A percentile compares a stretch with the other conserved stretches of the same genome.
Conservation (phyloP, 768 basidiomycete species). For the Calocybe cyanea region DNA sequence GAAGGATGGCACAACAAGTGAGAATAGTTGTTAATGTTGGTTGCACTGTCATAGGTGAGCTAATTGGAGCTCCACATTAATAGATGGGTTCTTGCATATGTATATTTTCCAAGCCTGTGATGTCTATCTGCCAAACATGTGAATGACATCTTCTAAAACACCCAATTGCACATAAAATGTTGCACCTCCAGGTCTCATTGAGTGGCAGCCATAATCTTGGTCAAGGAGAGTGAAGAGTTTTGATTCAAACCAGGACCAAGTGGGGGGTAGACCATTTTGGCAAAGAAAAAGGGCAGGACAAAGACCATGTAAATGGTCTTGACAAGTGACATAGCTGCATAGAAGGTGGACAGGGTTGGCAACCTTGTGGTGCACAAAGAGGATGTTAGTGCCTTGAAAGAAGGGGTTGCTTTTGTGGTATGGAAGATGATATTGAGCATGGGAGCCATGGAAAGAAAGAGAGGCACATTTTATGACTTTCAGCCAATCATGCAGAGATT, state of each 20-base stretch:
- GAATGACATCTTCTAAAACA: constrained; percentile 5
- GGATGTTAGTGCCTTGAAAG: constrained; percentile 20
- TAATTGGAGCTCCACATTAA: constrained; percentile 12
- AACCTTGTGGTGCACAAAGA: constrained; percentile 15
- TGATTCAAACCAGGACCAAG: constrained; percentile 19
- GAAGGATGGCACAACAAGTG: no score
- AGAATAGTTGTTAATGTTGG: no score
- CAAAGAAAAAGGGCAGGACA: constrained; percentile 17
- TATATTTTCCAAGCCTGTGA: constrained; percentile 14
- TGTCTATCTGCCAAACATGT: constrained; percentile 10
- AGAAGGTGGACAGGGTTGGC: constrained; percentile 16
- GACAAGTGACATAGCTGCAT: constrained; percentile 9
- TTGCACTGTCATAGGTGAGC: not conserved
- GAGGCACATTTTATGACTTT: constrained; percentile 21
- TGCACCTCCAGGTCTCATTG: constrained; percentile 15
- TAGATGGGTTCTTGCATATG: constrained; percentile 12
- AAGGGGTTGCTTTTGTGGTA: constrained; percentile 28
- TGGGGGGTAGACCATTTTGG: constrained; percentile 17
- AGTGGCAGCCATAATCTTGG: constrained; percentile 19
- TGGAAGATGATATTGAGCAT: constrained; percentile 19
- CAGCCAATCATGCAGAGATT: constrained; percentile 13
- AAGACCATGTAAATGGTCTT: constrained; percentile 13
- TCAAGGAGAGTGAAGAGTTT: constrained; percentile 14
- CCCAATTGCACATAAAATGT: constrained; percentile 9
- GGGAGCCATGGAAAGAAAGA: not conserved